phyloP scores from a whole-genome alignment of 805 yeast species.

The Metschnikowia matae region DNA sequence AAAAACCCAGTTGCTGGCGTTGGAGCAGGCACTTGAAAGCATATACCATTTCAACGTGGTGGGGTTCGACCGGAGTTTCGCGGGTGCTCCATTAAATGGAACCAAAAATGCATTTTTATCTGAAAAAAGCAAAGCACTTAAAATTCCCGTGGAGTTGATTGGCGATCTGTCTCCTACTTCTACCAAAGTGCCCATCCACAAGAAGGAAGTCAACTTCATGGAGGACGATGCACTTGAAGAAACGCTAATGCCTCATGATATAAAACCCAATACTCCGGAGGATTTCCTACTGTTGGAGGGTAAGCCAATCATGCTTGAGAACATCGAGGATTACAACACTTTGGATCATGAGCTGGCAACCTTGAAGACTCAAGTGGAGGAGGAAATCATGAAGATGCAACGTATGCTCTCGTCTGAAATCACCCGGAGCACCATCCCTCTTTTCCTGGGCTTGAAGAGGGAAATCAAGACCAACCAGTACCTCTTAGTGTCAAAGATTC shows the following conservation, averaged over 20 bases:
- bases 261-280: conserved; percentile 13
- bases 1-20: conserved; percentile 24
- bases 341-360: conserved; percentile 15
- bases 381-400: conserved; percentile 28
- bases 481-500: conserved; percentile 16
- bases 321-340: conserved; percentile 27
- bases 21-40: conserved; percentile 28
- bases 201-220: conserved; percentile 35
- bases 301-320: conserved; percentile 24
- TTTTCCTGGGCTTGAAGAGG: conserved; percentile 9
- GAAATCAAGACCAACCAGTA: conserved; percentile 29
- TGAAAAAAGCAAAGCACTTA: conserved; percentile 9
- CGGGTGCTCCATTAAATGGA: conserved; percentile 35
- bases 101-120: conserved; percentile 21
- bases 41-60: conserved; percentile 36
- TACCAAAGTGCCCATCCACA: conserved; percentile 27
- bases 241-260: conserved; percentile 15
- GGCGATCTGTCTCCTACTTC: conserved; percentile 32
- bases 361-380: conserved; percentile 20
- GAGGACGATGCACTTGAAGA: conserved; percentile 20
- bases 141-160: conserved; percentile 36
- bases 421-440: conserved; percentile 26
- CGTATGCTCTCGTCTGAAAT: conserved; percentile 18
- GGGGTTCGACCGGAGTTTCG: conserved; percentile 38
- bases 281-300: conserved; percentile 15